Evolutionary conservation across 192 early-diverging fungal species (phyloP).

Genomic region (Phycomyces nitens): DNA sequence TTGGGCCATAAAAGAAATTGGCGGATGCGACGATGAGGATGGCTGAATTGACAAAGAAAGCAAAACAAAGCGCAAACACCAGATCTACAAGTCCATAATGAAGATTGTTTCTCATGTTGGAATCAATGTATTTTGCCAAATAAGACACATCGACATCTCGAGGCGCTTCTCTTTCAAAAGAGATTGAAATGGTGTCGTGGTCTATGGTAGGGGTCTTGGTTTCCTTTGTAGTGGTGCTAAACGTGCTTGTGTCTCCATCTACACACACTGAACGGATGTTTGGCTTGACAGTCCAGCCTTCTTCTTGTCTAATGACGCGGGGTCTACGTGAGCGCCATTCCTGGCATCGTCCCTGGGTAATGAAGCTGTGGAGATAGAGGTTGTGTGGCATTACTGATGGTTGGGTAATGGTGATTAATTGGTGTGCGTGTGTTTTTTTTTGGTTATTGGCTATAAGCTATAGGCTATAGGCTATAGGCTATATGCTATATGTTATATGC

Average conservation of each 20-base stretch:
- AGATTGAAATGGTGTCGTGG: too few species aligned
- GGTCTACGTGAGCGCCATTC: constrained; percentile 23
- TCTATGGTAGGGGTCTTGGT: too few species aligned
- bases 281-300: constrained; percentile 8
- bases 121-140: constrained; percentile 7
- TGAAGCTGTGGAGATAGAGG: constrained; percentile 72
- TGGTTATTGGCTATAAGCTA: too few species aligned
- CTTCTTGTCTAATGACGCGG: neutral
- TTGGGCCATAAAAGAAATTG: constrained; percentile 57
- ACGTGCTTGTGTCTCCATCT: too few species aligned
- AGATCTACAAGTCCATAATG: constrained; percentile 62
- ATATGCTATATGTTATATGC: too few species aligned
- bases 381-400: constrained; percentile 62
- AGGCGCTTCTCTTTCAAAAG: neutral
- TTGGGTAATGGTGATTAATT: neutral
- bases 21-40: constrained; percentile 78
- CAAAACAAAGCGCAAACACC: constrained; percentile 63
- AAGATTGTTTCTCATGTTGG: constrained; percentile 15
- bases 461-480: too few species aligned
- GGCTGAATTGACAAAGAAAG: constrained; percentile 72
- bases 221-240: too few species aligned
- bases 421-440: too few species aligned
- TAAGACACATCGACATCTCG: constrained; percentile 3
- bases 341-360: constrained; percentile 61
- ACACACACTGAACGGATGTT: too few species aligned